phyloP scores from a whole-genome alignment of 805 yeast genomes.

The Torulaspora maleeae region DNA sequence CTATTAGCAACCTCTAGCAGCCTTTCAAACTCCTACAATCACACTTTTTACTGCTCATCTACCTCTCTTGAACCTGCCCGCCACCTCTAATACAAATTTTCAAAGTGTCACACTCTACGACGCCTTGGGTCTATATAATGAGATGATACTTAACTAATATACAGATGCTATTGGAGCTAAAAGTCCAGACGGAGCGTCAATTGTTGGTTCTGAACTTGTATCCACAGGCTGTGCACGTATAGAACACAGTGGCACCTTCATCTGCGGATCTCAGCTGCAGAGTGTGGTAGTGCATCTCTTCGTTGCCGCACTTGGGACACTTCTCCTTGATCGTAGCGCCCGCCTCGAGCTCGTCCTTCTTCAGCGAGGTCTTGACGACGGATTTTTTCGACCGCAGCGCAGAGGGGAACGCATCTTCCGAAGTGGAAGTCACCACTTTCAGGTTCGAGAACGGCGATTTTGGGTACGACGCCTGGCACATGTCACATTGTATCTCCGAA shows the following conservation, averaged over 20 bases:
- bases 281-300: slow-evolving; percentile 97
- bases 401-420: slow-evolving; percentile 94
- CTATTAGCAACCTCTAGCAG: slow-evolving; percentile 1
- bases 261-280: slow-evolving; percentile 96
- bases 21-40: neutral
- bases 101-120: slow-evolving; percentile 6
- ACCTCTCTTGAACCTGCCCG: neutral
- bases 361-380: slow-evolving; percentile 80
- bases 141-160: neutral
- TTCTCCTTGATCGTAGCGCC: slow-evolving; percentile 97
- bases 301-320: slow-evolving; percentile 98
- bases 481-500: slow-evolving; percentile 51
- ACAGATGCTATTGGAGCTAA: neutral
- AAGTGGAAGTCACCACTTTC: slow-evolving; percentile 80
- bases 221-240: slow-evolving; percentile 91
- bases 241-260: slow-evolving; percentile 99
- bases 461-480: slow-evolving; percentile 40
- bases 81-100: slow-evolving; percentile 6
- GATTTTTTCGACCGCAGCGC: slow-evolving; percentile 74
- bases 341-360: slow-evolving; percentile 74
- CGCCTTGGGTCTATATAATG: neutral
- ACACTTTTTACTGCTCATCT: neutral
- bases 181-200: slow-evolving; percentile 32
- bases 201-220: slow-evolving; percentile 93
- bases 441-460: slow-evolving; percentile 58